Evolutionary conservation across 768 basidiomycete genomes (phyloP), one percentile per base, ranked within the genome.

Genomic region (Mycena venus): DNA sequence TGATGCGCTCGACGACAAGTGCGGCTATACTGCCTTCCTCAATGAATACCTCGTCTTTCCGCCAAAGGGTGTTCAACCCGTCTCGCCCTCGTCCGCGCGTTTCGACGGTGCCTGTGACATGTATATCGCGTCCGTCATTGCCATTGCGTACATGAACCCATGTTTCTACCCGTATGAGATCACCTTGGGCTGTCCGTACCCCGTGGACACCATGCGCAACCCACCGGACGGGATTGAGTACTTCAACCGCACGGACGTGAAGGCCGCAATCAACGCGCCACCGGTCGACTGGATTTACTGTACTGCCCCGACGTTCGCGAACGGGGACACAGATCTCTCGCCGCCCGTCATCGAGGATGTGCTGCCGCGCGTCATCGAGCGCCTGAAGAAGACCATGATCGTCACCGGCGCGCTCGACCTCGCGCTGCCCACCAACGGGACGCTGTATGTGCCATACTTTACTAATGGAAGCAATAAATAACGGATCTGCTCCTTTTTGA

Each of bases 11-110:
- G 61, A 62, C 32, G 14, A 62, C 25, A 42, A 3, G 3, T 62
- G 61, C 42, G 61, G 61, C 25, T 62, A 29, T 42, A 62, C 61
- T 1, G 23, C 61, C 61, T 62, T 62, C 61, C 61, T 62, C 27
- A n/a, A 61, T 25, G 61, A 62, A 31, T 62, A 47, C 19, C 61
- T 62, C 6, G 42, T 47, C 27, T 62, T 62, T 42, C 61, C 61
- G 29, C 42, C 61, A 14, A 62, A 62, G 17, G 61, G 61, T 15
- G 19, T 47, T 14, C 61, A 62, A n/a, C n/a, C n/a, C n/a, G n/a
- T n/a, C n/a, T n/a, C n/a, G 61, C 61, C 61, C 4, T 3, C 29
- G 25, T 5, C 42, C 40, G 40, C 40, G 9, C 4, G 25, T 17
- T 29, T 27, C 23, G 42, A 17, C 2, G 61, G 42, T 29, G 42